Conservation (phyloP, 441 rosid genomes). For the Adansonia grandidieri region DNA sequence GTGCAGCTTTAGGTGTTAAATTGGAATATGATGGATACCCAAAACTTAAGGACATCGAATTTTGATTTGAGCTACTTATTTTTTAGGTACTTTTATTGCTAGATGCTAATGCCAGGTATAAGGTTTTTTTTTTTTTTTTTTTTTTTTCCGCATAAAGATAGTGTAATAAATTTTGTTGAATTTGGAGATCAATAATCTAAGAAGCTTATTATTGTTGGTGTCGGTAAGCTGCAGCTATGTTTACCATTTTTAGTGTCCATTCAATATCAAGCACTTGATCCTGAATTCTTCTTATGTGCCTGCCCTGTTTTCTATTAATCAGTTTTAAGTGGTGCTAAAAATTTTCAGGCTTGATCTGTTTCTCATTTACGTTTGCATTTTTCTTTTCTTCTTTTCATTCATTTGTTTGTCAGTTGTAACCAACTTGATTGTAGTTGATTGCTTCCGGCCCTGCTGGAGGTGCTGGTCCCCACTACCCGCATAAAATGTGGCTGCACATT, state of each 20-base stretch:
- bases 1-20: constrained; percentile 65
- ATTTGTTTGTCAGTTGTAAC: neutral
- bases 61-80: constrained; percentile 40
- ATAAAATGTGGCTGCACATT: constrained; percentile 17
- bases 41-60: constrained; percentile 57
- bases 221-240: neutral
- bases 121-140: neutral
- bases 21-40: constrained; percentile 70
- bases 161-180: neutral
- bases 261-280: neutral
- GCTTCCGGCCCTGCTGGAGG: neutral
- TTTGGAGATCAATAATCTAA: neutral
- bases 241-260: neutral
- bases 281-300: neutral
- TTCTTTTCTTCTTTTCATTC: neutral
- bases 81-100: constrained; percentile 1
- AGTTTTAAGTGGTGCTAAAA: neutral
- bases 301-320: neutral
- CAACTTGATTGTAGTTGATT: neutral
- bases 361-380: neutral
- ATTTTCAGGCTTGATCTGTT: constrained; percentile 1
- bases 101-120: neutral
- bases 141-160: neutral
- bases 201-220: neutral
- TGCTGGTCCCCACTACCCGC: constrained; percentile 10